A percentile compares a stretch with the other conserved stretches of the same genome.
These are phyloP conservation scores for Saturnispora gosingensis DNA, from an alignment of 805 yeast species.

Conservation along the genomic window DNA sequence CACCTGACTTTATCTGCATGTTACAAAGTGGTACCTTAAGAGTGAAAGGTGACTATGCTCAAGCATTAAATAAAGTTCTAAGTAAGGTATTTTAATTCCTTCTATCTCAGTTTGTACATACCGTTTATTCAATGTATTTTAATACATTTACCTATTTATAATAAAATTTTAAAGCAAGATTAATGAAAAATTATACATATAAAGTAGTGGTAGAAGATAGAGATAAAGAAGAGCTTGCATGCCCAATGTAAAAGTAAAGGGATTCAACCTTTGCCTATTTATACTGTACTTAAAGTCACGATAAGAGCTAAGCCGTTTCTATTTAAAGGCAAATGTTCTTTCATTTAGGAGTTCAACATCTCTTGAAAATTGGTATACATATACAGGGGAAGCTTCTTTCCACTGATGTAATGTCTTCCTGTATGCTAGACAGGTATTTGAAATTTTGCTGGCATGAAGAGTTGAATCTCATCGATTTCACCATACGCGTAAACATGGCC, in stretches of 20 bases:
- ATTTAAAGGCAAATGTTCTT: too few relatives aligned
- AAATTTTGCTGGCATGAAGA: background rate
- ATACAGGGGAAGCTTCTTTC: too few relatives aligned
- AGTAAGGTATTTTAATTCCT: slow-evolving; percentile 21
- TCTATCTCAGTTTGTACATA: background rate
- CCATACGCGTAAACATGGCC: background rate
- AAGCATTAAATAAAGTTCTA: slow-evolving; percentile 29
- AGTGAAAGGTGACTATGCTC: slow-evolving; percentile 39
- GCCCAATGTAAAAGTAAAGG: too few relatives aligned
- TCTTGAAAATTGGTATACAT: too few relatives aligned
- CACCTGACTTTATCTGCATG: slow-evolving; percentile 34
- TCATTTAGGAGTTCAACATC: too few relatives aligned
- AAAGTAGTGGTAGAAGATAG: too few relatives aligned
- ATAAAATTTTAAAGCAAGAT: background rate
- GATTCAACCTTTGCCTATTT: too few relatives aligned
- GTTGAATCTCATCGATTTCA: background rate
- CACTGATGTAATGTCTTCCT: too few relatives aligned
- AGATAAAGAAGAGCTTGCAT: too few relatives aligned
- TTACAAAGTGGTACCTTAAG: slow-evolving; percentile 45
- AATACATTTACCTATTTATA: background rate
- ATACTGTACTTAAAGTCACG: too few relatives aligned
- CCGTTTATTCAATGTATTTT: background rate
- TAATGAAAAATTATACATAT: background rate
- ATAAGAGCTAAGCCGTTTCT: too few relatives aligned
- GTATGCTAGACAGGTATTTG: too few relatives aligned